Conservation (phyloP, 495 filamentous ascomycete species). For the Aspergillus steynii region DNA sequence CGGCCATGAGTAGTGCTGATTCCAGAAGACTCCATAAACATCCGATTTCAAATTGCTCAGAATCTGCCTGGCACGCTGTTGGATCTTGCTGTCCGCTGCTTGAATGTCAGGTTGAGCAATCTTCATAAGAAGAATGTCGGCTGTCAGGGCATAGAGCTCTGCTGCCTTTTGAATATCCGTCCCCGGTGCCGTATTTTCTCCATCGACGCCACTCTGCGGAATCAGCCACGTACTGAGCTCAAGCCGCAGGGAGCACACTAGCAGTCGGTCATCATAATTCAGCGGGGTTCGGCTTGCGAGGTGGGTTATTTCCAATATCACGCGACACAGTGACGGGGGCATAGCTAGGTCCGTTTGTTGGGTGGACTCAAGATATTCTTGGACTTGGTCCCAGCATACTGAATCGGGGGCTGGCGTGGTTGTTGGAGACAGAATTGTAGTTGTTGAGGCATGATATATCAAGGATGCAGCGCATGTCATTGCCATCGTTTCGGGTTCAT, state of each 20-base stretch:
- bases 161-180: constrained; percentile 6
- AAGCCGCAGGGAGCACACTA: constrained; percentile 1
- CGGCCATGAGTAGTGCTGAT: constrained; percentile 9
- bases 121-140: constrained; percentile 8
- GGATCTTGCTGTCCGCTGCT: constrained; percentile 1
- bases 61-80: constrained; percentile 3
- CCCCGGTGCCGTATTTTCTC: not conserved
- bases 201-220: not conserved
- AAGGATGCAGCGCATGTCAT: constrained; percentile 4
- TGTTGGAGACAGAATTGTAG: not conserved
- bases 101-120: not conserved
- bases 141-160: constrained; percentile 4
- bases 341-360: not conserved
- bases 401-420: not conserved
- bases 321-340: constrained; percentile 3
- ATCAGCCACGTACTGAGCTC: constrained; percentile 2
- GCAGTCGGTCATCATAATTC: not conserved
- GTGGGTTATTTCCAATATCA: constrained; percentile 3
- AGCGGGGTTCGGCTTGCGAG: constrained; percentile 1
- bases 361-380: constrained; percentile 1
- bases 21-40: constrained; percentile 6
- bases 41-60: constrained; percentile 6
- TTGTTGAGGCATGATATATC: constrained; percentile 8
- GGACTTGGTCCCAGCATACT: constrained; percentile 4
- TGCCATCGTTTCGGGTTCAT: not conserved